Percentiles rank a stretch among this genome's conserved stretches.
Evolutionary conservation across 2,329 filamentous ascomycete species (phyloP).

Genomic region (Dactylellina drechsleri): DNA sequence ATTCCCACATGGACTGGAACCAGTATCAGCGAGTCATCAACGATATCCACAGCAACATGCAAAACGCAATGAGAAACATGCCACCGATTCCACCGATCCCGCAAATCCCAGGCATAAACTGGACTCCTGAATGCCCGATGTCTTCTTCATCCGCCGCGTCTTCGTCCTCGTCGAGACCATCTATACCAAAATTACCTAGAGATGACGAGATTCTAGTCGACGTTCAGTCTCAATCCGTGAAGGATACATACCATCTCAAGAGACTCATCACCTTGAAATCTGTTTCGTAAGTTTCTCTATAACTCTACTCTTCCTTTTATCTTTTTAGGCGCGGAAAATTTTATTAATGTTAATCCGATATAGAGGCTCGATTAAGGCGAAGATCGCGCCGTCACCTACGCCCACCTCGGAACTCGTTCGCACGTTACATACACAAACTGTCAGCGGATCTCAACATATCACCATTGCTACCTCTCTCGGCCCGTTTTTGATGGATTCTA

Average conservation of each 20-base stretch:
- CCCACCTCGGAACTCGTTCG: conserved; percentile 33
- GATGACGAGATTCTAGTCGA: conserved; percentile 49
- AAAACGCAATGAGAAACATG: conserved; percentile 26
- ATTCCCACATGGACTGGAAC: background rate
- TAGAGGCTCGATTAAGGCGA: conserved; percentile 41
- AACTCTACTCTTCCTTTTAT: background rate
- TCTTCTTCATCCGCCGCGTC: background rate
- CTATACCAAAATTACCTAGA: conserved; percentile 33
- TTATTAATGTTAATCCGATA: background rate
- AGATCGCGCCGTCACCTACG: conserved; percentile 34
- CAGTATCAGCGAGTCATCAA: background rate
- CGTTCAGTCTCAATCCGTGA: conserved; percentile 30
- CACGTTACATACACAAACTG: conserved; percentile 28
- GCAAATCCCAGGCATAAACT: conserved; percentile 3
- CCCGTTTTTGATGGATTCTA: conserved; percentile 42
- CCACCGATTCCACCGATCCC: conserved; percentile 20
- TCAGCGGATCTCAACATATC: conserved; percentile 25
- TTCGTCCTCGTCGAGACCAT: conserved; percentile 16
- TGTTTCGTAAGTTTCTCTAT: conserved; percentile 28
- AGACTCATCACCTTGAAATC: conserved; percentile 30
- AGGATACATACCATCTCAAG: conserved; percentile 35
- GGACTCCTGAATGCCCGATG: background rate
- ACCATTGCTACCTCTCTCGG: conserved; percentile 30
- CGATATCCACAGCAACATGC: conserved; percentile 20
- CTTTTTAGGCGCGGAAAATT: no score